phyloP scores from a whole-genome alignment of 2,329 filamentous ascomycete species.

The Alternaria conjuncta region DNA sequence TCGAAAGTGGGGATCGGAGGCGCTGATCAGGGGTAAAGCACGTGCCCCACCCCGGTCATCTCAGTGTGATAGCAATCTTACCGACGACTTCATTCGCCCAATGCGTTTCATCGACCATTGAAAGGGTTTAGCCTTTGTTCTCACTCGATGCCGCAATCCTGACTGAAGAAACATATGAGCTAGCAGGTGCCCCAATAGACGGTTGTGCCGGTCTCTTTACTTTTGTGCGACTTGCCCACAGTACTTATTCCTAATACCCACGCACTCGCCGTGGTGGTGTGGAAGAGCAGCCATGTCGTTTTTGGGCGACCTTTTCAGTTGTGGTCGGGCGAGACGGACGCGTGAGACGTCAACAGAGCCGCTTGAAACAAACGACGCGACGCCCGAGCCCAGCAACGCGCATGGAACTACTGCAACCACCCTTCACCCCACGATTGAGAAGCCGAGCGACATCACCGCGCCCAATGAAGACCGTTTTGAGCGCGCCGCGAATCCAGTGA shows the following conservation, averaged over 20 bases:
- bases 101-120: slow-evolving; percentile 3
- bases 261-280: slow-evolving; percentile 5
- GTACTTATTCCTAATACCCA: slow-evolving; percentile 3
- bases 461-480: neutral
- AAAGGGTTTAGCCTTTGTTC: slow-evolving; percentile 5
- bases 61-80: slow-evolving; percentile 4
- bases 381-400: neutral
- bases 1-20: slow-evolving; percentile 3
- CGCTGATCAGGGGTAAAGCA: slow-evolving; percentile 18
- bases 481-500: neutral
- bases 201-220: slow-evolving; percentile 1
- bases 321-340: slow-evolving; percentile 10
- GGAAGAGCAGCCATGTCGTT: slow-evolving; percentile 14
- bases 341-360: slow-evolving; percentile 5
- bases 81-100: slow-evolving; percentile 8
- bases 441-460: neutral
- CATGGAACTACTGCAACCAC: slow-evolving; percentile 7
- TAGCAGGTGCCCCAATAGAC: neutral
- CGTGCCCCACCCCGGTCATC: neutral
- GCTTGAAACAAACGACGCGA: slow-evolving; percentile 3
- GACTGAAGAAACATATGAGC: slow-evolving; percentile 9
- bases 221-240: slow-evolving; percentile 4
- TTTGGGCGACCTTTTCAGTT: slow-evolving; percentile 16
- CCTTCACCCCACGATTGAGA: neutral
- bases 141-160: slow-evolving; percentile 1